Conservation (phyloP, 2,329 filamentous ascomycete species). For the Aspergillus aculeatinus region DNA sequence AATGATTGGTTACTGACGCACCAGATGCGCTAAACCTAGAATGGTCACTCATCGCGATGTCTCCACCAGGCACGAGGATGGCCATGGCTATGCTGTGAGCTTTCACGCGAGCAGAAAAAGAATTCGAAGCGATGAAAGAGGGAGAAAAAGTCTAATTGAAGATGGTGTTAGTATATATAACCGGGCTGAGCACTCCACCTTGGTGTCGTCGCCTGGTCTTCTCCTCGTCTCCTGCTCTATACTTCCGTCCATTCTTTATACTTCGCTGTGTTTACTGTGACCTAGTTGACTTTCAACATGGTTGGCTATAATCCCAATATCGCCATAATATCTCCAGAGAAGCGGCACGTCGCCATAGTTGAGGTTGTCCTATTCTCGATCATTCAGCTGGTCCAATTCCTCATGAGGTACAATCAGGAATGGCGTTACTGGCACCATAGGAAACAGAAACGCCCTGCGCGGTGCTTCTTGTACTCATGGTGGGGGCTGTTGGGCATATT, state of each 20-base stretch:
- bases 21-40: constrained; percentile 24
- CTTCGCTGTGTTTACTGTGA: background rate
- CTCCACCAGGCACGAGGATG: constrained; percentile 9
- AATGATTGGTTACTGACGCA: background rate
- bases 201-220: background rate
- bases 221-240: background rate
- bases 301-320: background rate
- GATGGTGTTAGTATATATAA: background rate
- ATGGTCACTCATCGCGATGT: constrained; percentile 27
- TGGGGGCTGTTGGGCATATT: constrained; percentile 28
- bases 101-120: background rate
- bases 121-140: background rate
- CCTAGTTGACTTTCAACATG: background rate
- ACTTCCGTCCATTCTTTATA: background rate
- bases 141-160: background rate
- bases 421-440: constrained; percentile 30
- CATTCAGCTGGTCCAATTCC: constrained; percentile 22
- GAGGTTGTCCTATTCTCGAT: constrained; percentile 26
- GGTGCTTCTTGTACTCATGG: constrained; percentile 29
- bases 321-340: constrained; percentile 6
- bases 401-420: constrained; percentile 27
- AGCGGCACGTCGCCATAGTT: constrained; percentile 24
- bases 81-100: background rate
- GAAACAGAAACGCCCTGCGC: constrained; percentile 14
- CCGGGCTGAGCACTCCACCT: background rate